Conservation (phyloP, 1,284 basidiomycete genomes). For the Moesziomyces parantarcticus region DNA sequence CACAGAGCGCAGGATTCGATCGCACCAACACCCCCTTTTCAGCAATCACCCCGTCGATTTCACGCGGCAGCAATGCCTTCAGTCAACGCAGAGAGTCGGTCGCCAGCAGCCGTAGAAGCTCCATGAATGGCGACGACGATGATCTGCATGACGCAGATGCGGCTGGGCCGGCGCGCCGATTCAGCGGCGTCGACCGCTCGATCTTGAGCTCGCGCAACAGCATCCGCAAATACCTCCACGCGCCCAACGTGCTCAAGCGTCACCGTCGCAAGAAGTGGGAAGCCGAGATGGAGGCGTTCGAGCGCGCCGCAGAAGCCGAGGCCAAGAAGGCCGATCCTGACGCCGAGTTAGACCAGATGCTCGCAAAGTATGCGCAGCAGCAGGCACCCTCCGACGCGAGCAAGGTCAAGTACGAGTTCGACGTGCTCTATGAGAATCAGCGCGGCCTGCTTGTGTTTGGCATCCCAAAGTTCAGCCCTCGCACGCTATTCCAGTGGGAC, state of each 20-base stretch:
- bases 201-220: conserved; percentile 41
- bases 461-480: conserved; percentile 63
- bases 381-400: conserved; percentile 46
- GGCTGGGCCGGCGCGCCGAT: conserved; percentile 6
- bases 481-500: conserved; percentile 62
- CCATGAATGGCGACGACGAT: conserved; percentile 28
- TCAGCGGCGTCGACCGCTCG: conserved; percentile 32
- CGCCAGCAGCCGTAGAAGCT: conserved; percentile 43
- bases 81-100: conserved; percentile 34
- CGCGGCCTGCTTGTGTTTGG: conserved; percentile 64
- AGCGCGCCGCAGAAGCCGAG: conserved; percentile 25
- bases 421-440: conserved; percentile 66
- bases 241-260: conserved; percentile 43
- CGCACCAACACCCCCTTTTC: conserved; percentile 21
- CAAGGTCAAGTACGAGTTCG: conserved; percentile 59
- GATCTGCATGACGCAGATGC: conserved; percentile 14
- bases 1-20: conserved; percentile 11
- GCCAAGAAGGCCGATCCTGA: conserved; percentile 32
- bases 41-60: conserved; percentile 24
- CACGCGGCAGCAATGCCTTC: conserved; percentile 25
- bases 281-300: conserved; percentile 43
- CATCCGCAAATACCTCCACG: conserved; percentile 34
- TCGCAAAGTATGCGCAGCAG: conserved; percentile 48
- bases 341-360: conserved; percentile 50
- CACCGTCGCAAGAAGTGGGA: conserved; percentile 41